Evolutionary conservation across 2,329 filamentous ascomycete genomes (phyloP), one percentile per base, ranked within the genome.

Genomic region (Trichocomaceae sp.): DNA sequence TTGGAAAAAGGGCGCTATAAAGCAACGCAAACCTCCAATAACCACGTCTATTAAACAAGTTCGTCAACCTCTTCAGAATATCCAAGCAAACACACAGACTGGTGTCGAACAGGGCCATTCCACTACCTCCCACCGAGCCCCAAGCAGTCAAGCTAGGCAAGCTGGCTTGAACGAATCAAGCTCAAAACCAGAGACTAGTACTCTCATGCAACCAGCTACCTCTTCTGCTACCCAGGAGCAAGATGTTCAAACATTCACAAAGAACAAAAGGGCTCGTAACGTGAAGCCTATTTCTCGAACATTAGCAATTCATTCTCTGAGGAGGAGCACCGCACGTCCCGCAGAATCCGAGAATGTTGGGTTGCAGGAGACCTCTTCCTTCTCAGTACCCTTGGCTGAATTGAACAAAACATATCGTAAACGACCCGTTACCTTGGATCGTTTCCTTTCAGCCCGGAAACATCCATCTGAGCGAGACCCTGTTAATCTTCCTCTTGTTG

Each of bases 1-100:
- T 54, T 84, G 82, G 82, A 75, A 67, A 59, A 65, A 66, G 35
- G 80, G 81, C 17, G 66, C 59, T 17, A 69, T 78, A 44, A 62
- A 59, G 20, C 69, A 67, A 54, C 62, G 61, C 1, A 64, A 58
- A 20, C 57, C 63, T 46, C 55, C 58, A 45, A 57, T 47, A 26
- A 53, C 59, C 29, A 60, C 47, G 52, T 17, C 60, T 22, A 17
- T 20, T 19, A 63, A 55, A 48, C 56, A 55, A 54, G 59, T 54
- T n/a, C 62, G 58, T 29, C 59, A 63, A 47, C 63, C 61, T 48
- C 59, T 68, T 50, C 55, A 63, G 35, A 42, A 48, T 42, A 59
- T 60, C 50, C 59, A 62, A 46, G 58, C 59, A n/a, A 62, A 61
- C 31, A 41, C 47, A 44, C 62, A 56, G 47, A 22, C 58, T 8